Evolutionary conservation across 805 yeast genomes (phyloP).

Genomic region (Candida silvicultrix): DNA sequence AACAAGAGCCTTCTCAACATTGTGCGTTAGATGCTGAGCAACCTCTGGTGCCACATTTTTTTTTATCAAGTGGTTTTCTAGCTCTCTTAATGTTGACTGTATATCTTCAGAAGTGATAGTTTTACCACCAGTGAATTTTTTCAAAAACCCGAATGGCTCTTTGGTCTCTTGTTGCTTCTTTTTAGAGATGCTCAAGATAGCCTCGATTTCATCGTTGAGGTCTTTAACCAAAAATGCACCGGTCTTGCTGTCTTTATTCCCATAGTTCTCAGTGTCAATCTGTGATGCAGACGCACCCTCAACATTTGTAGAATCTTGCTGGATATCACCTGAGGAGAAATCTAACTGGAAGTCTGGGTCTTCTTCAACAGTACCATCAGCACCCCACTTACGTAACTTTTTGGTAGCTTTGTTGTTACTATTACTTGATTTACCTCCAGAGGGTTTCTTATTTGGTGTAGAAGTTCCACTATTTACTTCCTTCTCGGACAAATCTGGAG

Average conservation of each 20-base stretch:
- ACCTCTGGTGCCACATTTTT: conserved; percentile 92
- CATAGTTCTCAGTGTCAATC: conserved; percentile 29
- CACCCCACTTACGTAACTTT: conserved; percentile 58
- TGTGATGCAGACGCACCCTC: conserved; percentile 11
- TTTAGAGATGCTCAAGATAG: conserved; percentile 27
- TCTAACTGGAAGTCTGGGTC: conserved; percentile 41
- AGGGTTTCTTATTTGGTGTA: conserved; percentile 9
- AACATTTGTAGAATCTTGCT: conserved; percentile 11
- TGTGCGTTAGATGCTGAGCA: conserved; percentile 63
- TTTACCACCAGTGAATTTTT: conserved; percentile 63
- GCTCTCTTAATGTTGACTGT: conserved; percentile 52
- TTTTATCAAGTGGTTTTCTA: conserved; percentile 71
- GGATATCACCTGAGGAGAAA: conserved; percentile 36
- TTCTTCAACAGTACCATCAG: conserved; percentile 50
- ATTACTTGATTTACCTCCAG: conserved; percentile 11
- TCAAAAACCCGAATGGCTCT: conserved; percentile 52
- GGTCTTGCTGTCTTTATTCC: conserved; percentile 30
- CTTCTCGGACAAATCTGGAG: conserved; percentile 8
- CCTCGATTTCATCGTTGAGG: conserved; percentile 45
- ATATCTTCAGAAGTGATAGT: conserved; percentile 59
- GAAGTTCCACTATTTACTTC: neutral
- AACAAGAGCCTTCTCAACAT: conserved; percentile 60
- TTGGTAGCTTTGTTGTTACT: conserved; percentile 30
- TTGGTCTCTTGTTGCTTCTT: conserved; percentile 18
- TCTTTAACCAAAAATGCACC: conserved; percentile 68